A percentile compares a stretch with the other conserved stretches of the same genome.
Evolutionary conservation across 805 yeast species (phyloP).

Genomic region (Scheffersomyces amazonensis): DNA sequence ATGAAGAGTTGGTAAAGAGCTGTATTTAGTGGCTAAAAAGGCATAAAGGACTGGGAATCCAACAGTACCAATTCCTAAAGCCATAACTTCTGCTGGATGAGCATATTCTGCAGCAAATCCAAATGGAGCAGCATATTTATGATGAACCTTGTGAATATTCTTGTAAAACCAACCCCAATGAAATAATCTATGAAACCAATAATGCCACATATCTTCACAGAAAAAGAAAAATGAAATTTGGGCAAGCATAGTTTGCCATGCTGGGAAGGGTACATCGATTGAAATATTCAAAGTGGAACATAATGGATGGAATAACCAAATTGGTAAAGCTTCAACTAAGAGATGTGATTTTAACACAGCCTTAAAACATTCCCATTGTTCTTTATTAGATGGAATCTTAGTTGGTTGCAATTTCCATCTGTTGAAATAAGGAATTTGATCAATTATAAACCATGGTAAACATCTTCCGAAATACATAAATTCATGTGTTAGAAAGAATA

Average conservation of each 20-base stretch:
- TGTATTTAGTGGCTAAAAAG: conserved; percentile 56
- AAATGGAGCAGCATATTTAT: conserved; percentile 96
- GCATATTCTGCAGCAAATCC: conserved; percentile 98
- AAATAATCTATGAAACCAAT: conserved; percentile 88
- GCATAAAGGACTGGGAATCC: conserved; percentile 91
- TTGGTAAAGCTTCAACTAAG: conserved; percentile 91
- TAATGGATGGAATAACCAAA: conserved; percentile 95
- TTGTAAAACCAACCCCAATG: conserved; percentile 89
- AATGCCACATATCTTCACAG: conserved; percentile 94
- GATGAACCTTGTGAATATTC: conserved; percentile 95
- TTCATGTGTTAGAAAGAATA: conserved; percentile 83
- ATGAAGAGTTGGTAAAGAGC: conserved; percentile 51
- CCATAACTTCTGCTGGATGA: conserved; percentile 89
- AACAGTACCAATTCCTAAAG: conserved; percentile 92
- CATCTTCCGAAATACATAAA: conserved; percentile 87
- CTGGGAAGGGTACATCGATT: conserved; percentile 83
- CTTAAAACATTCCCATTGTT: conserved; percentile 91
- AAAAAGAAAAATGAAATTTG: conserved; percentile 80
- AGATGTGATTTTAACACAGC: conserved; percentile 83
- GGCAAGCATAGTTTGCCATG: conserved; percentile 48
- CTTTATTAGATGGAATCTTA: conserved; percentile 72
- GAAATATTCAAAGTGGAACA: conserved; percentile 79
- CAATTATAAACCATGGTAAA: conserved; percentile 89
- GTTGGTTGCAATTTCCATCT: conserved; percentile 87
- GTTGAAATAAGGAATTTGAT: conserved; percentile 79